Evolutionary conservation across 2,329 filamentous ascomycete species (phyloP).

Genomic region (Chrysoporthe austroafricana): DNA sequence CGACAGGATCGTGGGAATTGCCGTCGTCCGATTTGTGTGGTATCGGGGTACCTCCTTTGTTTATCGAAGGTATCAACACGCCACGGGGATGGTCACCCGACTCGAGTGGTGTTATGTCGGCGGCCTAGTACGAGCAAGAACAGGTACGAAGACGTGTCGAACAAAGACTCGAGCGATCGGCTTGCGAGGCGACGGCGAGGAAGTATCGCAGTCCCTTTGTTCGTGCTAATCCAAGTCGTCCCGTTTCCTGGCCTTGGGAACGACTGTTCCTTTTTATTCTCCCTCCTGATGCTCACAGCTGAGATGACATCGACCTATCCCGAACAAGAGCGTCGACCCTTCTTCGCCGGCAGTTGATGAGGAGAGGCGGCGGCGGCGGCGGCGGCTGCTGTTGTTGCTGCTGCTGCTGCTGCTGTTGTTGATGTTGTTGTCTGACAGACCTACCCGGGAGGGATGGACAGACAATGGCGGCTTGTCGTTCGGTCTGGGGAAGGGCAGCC

Average conservation of each 20-base stretch:
- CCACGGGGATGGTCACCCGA: background rate
- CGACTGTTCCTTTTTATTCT: constrained; percentile 12
- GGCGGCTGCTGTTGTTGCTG: no score
- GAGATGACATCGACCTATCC: constrained; percentile 27
- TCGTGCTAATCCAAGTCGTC: background rate
- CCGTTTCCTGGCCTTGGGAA: background rate
- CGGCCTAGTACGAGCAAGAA: constrained; percentile 8
- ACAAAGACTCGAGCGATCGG: constrained; percentile 24
- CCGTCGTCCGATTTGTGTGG: background rate
- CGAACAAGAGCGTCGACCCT: constrained; percentile 13
- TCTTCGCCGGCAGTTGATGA: constrained; percentile 10
- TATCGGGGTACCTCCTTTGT: background rate
- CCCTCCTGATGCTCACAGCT: constrained; percentile 21
- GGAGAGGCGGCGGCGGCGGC: background rate
- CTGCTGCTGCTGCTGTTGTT: no score
- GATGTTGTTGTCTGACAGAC: background rate
- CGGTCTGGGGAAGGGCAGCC: constrained; percentile 16
- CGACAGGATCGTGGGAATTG: background rate
- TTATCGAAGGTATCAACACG: background rate
- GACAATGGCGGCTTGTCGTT: constrained; percentile 2
- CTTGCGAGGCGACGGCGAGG: constrained; percentile 5
- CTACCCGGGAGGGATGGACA: constrained; percentile 19
- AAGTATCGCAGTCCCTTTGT: constrained; percentile 14
- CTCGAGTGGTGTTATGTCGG: background rate
- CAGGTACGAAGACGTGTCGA: constrained; percentile 8